Evolutionary conservation across 495 filamentous ascomycete species (phyloP).

Genomic region (Neurospora discreta): DNA sequence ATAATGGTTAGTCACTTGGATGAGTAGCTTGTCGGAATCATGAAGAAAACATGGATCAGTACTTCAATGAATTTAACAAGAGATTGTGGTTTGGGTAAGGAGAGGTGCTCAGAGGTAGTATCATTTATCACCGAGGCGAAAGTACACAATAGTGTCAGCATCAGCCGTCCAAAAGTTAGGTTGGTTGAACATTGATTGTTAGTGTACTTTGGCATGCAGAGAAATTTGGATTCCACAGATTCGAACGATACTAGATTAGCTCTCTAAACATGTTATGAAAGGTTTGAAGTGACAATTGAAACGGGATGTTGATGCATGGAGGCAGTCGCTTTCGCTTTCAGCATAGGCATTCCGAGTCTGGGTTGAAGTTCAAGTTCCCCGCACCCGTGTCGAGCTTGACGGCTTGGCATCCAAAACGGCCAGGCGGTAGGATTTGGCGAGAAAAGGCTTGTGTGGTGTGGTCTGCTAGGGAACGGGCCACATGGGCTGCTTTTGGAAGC

Average conservation of each 20-base stretch:
- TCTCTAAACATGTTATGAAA: not conserved
- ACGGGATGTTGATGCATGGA: not conserved
- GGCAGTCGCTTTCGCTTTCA: not conserved
- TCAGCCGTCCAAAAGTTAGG: not conserved
- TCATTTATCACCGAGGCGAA: not conserved
- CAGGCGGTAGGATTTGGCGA: not conserved
- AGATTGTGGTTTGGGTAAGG: not conserved
- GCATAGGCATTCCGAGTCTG: not conserved
- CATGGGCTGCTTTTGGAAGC: too few relatives aligned
- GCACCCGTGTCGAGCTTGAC: not conserved
- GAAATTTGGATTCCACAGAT: too few relatives aligned
- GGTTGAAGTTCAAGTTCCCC: not conserved
- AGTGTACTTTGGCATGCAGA: too few relatives aligned
- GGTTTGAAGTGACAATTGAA: not conserved
- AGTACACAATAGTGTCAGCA: not conserved
- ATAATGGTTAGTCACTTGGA: not conserved
- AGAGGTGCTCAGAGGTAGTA: too few relatives aligned
- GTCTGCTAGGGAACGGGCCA: not conserved
- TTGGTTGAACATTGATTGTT: not conserved
- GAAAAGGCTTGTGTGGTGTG: not conserved
- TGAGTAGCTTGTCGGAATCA: not conserved
- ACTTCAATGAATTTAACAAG: not conserved
- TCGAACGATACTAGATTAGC: too few relatives aligned
- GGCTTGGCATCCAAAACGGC: not conserved
- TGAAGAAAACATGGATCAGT: not conserved